These are phyloP conservation scores for Boletus edulis DNA, from an alignment of 768 basidiomycete genomes.

Conservation along the genomic window DNA sequence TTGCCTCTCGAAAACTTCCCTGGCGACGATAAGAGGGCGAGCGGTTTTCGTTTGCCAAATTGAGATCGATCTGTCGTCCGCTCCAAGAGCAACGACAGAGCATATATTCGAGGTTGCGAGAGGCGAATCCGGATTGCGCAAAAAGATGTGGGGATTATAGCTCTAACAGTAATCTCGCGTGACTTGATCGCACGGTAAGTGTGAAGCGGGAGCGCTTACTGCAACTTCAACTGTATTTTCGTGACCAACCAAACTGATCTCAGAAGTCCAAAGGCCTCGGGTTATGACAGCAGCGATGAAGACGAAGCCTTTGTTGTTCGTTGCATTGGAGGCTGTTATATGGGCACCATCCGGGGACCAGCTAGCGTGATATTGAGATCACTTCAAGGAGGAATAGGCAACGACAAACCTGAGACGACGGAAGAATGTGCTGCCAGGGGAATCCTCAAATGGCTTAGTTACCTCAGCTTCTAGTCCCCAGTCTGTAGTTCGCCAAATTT, in stretches of 20 bases:
- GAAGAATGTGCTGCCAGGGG: constrained; percentile 94
- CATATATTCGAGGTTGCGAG: constrained; percentile 82
- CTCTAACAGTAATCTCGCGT: constrained; percentile 6
- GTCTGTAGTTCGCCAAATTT: constrained; percentile 93
- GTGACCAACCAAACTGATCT: constrained; percentile 94
- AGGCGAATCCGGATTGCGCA: constrained; percentile 65
- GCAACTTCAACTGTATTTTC: constrained; percentile 97
- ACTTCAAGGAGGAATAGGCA: neutral
- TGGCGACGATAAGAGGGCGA: constrained; percentile 87
- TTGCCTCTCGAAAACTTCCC: constrained; percentile 91
- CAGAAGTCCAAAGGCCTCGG: constrained; percentile 83
- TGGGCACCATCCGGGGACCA: constrained; percentile 99
- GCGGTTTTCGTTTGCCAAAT: constrained; percentile 96
- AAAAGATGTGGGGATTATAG: constrained; percentile 96
- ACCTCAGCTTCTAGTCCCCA: constrained; percentile 87
- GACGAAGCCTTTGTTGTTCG: constrained; percentile 93
- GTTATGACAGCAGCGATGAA: constrained; percentile 97
- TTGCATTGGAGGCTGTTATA: constrained; percentile 96
- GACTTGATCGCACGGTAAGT: constrained; percentile 1
- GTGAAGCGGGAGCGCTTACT: constrained; percentile 42
- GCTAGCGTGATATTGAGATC: constrained; percentile 38
- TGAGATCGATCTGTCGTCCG: constrained; percentile 90
- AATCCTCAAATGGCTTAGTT: constrained; percentile 87
- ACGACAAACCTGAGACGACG: constrained; percentile 71
- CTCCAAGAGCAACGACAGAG: constrained; percentile 90